A percentile compares a stretch with the other conserved stretches of the same genome.
phyloP scores from a whole-genome alignment of 2,329 filamentous ascomycete genomes.

The Fusarium mundagurra region DNA sequence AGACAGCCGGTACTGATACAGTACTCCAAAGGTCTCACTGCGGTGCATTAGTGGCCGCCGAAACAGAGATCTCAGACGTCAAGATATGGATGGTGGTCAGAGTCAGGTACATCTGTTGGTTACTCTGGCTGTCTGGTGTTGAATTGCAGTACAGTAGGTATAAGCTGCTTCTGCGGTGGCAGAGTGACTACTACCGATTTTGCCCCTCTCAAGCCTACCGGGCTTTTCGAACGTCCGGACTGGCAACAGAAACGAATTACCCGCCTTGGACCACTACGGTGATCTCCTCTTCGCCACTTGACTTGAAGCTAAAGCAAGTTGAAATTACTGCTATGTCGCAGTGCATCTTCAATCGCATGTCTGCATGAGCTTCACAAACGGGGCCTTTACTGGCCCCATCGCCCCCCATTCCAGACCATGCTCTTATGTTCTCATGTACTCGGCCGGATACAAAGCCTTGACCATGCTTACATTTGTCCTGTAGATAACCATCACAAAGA shows the following conservation, averaged over 20 bases:
- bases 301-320: conserved; percentile 38
- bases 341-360: conserved; percentile 40
- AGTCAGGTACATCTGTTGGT: conserved; percentile 43
- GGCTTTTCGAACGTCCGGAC: conserved; percentile 25
- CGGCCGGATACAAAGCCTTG: conserved; percentile 20
- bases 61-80: conserved; percentile 48
- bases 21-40: conserved; percentile 35
- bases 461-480: conserved; percentile 15
- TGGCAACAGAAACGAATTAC: conserved; percentile 38
- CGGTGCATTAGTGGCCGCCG: conserved; percentile 49
- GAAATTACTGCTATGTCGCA: conserved; percentile 41
- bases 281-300: conserved; percentile 45
- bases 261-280: conserved; percentile 34
- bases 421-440: conserved; percentile 26
- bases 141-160: neutral
- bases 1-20: conserved; percentile 29
- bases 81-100: conserved; percentile 35
- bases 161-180: conserved; percentile 13
- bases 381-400: conserved; percentile 31
- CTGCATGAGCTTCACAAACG: conserved; percentile 42
- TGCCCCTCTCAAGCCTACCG: conserved; percentile 33
- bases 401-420: conserved; percentile 34
- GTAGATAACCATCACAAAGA: conserved; percentile 1
- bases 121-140: neutral
- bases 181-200: conserved; percentile 14